These are phyloP conservation scores for Omphalotus guepiniiformis DNA, from an alignment of 768 basidiomycete species.

Conservation along the genomic window DNA sequence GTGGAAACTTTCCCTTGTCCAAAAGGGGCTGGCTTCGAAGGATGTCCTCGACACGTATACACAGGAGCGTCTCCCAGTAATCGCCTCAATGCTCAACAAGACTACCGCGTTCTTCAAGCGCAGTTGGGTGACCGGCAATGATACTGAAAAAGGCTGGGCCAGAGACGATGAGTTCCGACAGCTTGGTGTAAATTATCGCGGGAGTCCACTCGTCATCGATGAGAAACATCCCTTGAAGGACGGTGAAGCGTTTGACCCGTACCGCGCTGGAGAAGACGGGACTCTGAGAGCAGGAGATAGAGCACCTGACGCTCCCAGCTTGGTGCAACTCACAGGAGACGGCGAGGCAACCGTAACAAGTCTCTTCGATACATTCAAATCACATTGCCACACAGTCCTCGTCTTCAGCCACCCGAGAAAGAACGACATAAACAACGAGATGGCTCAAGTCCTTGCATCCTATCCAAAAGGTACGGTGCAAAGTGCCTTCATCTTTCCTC, in stretches of 20 bases:
- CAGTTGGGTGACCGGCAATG: too few species aligned
- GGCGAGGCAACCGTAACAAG: constrained; percentile 16
- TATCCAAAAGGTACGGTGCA: constrained; percentile 21
- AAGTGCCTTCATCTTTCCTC: constrained; percentile 23
- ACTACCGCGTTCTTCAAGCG: constrained; percentile 16
- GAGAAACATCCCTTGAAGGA: constrained; percentile 10
- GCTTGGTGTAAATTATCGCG: constrained; percentile 25
- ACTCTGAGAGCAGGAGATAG: constrained; percentile 38
- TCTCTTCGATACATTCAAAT: constrained; percentile 31
- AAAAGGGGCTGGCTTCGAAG: constrained; percentile 16
- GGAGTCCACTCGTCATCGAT: constrained; percentile 20
- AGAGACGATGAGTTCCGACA: constrained; percentile 14
- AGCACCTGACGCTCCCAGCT: constrained; percentile 37
- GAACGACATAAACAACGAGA: constrained; percentile 7
- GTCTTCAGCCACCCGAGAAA: constrained; percentile 27
- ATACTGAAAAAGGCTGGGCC: constrained; percentile 6
- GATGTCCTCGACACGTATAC: constrained; percentile 21
- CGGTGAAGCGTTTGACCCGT: constrained; percentile 15
- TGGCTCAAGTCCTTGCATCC: constrained; percentile 13
- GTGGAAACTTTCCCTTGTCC: constrained; percentile 27
- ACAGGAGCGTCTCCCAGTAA: constrained; percentile 26
- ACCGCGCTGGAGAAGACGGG: constrained; percentile 19
- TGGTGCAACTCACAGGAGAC: constrained; percentile 19
- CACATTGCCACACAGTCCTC: constrained; percentile 37
- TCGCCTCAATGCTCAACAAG: constrained; percentile 24